Evolutionary conservation across 257 asterid genomes (phyloP), one percentile per base, ranked within the genome.

Genomic region (Capsicum pubescens): DNA sequence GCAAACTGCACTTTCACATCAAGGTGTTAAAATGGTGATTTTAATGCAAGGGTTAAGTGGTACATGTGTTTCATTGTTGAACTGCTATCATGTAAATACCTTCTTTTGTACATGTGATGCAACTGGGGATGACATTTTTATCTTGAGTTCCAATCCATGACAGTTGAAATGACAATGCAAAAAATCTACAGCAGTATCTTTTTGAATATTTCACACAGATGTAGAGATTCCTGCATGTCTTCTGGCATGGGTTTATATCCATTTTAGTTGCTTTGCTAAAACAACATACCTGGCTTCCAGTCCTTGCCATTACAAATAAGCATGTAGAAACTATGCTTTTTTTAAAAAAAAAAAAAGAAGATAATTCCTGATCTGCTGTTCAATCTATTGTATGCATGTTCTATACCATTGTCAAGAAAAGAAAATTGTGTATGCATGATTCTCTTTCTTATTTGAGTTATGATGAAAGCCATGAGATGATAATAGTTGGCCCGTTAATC

Each of bases 391-490:
- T 26, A 76, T 26, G 14, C 63, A 54, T 52, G 81, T 42, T 69
- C 55, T 39, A 69, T 9, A 68, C 78, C 55, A 39, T 69, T 16
- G 39, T 69, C 54, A 13, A 7, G 14, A 39, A 69, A 7, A 36
- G 15, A 7, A 36, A 36, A 36, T 67, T 69, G 26, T 12, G 17
- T 52, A 76, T 52, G 46, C 26, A 54, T 76, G 48, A 52, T 52
- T 76, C 14, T 54, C 81, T 76, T 67, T 76, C 64, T 76, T 71
- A 12, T 50, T 50, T 50, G 60, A 46, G 80, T 50, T 74, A 50
- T 50, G 44, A 74, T 74, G 80, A 74, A 71, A 52, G 9, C 60
- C 19, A 50, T 74, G 80, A 74, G 19, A 74, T 74, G 80, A 48
- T 12, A 48, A 50, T 13, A 12, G 60, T 50, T 76, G 81, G 48